Conservation (phyloP, 495 filamentous ascomycete species). For the Paragyromitra xinjiangensis region DNA sequence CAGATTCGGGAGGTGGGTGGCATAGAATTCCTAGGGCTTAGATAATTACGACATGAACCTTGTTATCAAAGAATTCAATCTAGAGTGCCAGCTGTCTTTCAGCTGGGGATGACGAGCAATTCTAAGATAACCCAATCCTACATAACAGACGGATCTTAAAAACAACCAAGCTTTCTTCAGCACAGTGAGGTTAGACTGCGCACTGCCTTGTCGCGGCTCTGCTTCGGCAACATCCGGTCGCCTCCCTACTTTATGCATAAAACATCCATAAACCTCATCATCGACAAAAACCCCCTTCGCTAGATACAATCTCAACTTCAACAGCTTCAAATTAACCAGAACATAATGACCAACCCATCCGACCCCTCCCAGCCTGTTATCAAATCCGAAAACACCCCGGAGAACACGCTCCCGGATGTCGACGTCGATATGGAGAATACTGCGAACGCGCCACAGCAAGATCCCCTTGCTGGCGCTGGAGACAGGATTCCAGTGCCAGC, state of each 20-base stretch:
- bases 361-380: conserved; percentile 37
- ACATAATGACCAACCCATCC: conserved; percentile 48
- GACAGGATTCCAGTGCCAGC: conserved; percentile 38
- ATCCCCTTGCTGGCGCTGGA: conserved; percentile 44
- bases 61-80: neutral
- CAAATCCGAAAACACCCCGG: conserved; percentile 51
- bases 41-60: neutral
- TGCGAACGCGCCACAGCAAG: conserved; percentile 44
- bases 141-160: neutral
- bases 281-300: conserved; percentile 19
- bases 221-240: conserved; percentile 48
- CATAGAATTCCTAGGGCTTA: neutral
- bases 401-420: conserved; percentile 50
- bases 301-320: conserved; percentile 23
- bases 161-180: conserved; percentile 22
- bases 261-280: conserved; percentile 31
- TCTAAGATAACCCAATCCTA: neutral
- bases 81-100: conserved; percentile 10
- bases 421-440: conserved; percentile 56
- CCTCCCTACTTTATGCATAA: conserved; percentile 41
- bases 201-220: conserved; percentile 31
- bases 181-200: conserved; percentile 10
- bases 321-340: conserved; percentile 12
- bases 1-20: neutral
- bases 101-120: neutral